Conservation (phyloP, 495 filamentous ascomycete species). For the Talaromyces thailandensis region DNA sequence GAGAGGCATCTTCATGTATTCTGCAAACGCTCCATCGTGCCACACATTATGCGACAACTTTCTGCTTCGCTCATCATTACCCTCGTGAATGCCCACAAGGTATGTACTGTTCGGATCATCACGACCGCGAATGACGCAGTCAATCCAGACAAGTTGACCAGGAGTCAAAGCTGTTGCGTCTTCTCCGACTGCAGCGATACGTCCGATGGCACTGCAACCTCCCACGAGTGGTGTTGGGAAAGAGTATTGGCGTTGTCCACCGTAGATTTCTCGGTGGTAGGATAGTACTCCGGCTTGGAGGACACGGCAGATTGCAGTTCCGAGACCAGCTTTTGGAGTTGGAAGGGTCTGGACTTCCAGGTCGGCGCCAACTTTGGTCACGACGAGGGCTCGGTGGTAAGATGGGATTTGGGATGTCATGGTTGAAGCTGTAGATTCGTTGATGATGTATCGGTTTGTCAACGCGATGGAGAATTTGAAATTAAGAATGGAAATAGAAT, state of each 20-base stretch:
- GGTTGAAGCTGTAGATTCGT: not conserved
- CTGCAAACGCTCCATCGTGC: slow-evolving; percentile 35
- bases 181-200: slow-evolving; percentile 31
- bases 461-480: not conserved
- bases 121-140: slow-evolving; percentile 30
- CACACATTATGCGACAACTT: slow-evolving; percentile 31
- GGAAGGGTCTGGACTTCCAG: slow-evolving; percentile 11
- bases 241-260: slow-evolving; percentile 10
- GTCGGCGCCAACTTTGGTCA: slow-evolving; percentile 3
- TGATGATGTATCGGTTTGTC: not conserved
- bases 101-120: slow-evolving; percentile 31
- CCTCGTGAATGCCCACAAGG: not conserved
- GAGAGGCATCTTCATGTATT: slow-evolving; percentile 23
- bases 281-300: slow-evolving; percentile 12
- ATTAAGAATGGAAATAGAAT: not conserved
- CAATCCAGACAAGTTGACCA: slow-evolving; percentile 39
- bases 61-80: slow-evolving; percentile 9
- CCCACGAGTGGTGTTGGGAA: slow-evolving; percentile 13
- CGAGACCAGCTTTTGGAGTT: slow-evolving; percentile 10
- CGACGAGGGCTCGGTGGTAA: slow-evolving; percentile 13
- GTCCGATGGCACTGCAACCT: slow-evolving; percentile 28
- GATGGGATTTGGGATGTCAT: slow-evolving; percentile 7
- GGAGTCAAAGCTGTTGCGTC: slow-evolving; percentile 33
- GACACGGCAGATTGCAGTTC: slow-evolving; percentile 14
- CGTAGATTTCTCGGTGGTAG: slow-evolving; percentile 14